A percentile compares a stretch with the other conserved stretches of the same genome.
Evolutionary conservation across 352 stramenopile genomes (phyloP).

Genomic region (Phytophthora aleatoria): DNA sequence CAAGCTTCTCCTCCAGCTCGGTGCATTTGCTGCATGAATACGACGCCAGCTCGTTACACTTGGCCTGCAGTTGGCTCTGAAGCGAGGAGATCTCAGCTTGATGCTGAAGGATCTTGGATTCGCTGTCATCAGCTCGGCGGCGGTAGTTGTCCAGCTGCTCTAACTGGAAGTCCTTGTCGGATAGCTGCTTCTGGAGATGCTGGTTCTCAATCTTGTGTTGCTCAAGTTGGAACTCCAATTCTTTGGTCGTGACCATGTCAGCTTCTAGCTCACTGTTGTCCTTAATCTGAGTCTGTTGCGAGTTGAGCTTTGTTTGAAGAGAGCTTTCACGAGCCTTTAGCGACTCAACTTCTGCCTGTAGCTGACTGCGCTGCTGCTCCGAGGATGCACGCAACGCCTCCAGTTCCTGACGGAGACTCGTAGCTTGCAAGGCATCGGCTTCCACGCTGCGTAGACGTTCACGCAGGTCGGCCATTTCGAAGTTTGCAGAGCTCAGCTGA

Average conservation of each 20-base stretch:
- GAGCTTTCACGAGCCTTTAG: constrained; percentile 42
- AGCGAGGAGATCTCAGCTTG: constrained; percentile 41
- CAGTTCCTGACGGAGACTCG: constrained; percentile 35
- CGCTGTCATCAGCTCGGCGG: constrained; percentile 49
- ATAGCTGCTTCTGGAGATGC: constrained; percentile 69
- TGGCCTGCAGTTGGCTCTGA: constrained; percentile 40
- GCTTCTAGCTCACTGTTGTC: constrained; percentile 10
- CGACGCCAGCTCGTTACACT: constrained; percentile 34
- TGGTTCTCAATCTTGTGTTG: constrained; percentile 82
- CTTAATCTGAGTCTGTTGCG: constrained; percentile 41
- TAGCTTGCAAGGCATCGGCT: constrained; percentile 34
- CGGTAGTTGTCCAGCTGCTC: constrained; percentile 62
- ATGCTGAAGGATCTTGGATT: constrained; percentile 41
- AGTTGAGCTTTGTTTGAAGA: constrained; percentile 36
- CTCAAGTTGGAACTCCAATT: constrained; percentile 55
- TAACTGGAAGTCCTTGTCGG: constrained; percentile 69
- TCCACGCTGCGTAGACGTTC: constrained; percentile 44
- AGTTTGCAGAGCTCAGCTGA: constrained; percentile 39
- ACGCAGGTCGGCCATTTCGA: constrained; percentile 37
- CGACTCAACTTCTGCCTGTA: constrained; percentile 47
- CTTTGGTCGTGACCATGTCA: constrained; percentile 34
- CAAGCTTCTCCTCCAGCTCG: constrained; percentile 50
- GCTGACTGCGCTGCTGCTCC: constrained; percentile 40
- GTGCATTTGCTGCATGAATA: constrained; percentile 47
- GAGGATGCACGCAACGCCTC: constrained; percentile 40